Evolutionary conservation across 345 rosid genomes (phyloP), one percentile per base, ranked within the genome.

Genomic region (Arabidopsis thaliana): DNA sequence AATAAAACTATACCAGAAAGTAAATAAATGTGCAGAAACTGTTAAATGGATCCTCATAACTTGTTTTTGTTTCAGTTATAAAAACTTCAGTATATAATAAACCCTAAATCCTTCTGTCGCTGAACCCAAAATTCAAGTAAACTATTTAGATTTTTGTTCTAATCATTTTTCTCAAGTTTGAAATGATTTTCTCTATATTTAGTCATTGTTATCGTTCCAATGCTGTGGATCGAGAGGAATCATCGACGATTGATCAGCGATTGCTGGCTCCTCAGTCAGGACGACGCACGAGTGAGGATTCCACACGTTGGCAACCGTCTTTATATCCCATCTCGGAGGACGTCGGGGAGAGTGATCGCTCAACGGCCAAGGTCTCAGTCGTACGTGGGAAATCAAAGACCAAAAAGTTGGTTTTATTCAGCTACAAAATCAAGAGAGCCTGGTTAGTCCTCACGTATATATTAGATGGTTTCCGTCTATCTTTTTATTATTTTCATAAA

Each of bases 231-330:
- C 14, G 6, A 56, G 59, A 77, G 1, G 55, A 77, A 57, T 37
- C 59, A 64, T 14, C 5, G 2, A 49, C 30, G 9, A 45, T 56
- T 34, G 25, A 62, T 37, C 51, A 3, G 4, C 22, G 7, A 36
- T 37, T 20, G 13, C 8, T 68, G 10, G 2, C 28, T 68, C 20
- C 20, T 13, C 9, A 28, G 48, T 59, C 79, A 52, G 8, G 32
- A 2, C 51, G 6, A 70, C 59, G 6, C 6, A 60, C 46, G 0
- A 42, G 20, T 62, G 59, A 11, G 1, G 44, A 55, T 44, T 62
- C 71, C 4, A 69, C 44, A 45, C 71, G 75, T 25, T 76, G 80
- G 80, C 71, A 20, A 55, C 80, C 80, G 3, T 76, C 80, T 2
- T 70, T 76, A 22, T 51, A 76, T 55, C 75, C 80, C 2, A 76